phyloP scores from a whole-genome alignment of 129 eudicot genomes.

The Flaveria linearis region DNA sequence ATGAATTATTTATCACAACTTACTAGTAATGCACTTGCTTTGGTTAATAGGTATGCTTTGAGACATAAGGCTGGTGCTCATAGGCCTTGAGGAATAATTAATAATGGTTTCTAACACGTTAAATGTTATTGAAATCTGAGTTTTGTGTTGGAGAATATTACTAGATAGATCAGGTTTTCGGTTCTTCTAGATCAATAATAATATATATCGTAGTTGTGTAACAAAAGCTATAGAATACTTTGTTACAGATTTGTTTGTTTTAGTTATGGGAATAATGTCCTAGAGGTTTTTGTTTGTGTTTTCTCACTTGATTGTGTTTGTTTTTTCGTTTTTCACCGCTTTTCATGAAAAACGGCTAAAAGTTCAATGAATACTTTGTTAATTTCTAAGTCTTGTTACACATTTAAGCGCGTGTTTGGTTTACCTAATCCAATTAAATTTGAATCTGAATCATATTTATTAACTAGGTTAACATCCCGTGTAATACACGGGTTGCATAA shows the following conservation, averaged over 20 bases:
- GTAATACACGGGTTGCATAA: too few species aligned
- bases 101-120: background rate
- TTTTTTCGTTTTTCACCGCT: background rate
- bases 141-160: conserved; percentile 12
- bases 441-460: too few species aligned
- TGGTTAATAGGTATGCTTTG: conserved; percentile 70
- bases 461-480: too few species aligned
- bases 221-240: conserved; percentile 9
- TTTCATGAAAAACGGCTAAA: background rate
- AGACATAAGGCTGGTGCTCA: conserved; percentile 38
- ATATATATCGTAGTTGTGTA: background rate
- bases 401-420: too few species aligned
- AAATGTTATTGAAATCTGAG: conserved; percentile 13
- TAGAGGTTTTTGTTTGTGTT: background rate
- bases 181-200: background rate
- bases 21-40: conserved; percentile 84
- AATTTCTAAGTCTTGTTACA: too few species aligned
- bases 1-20: conserved; percentile 50
- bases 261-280: conserved; percentile 1
- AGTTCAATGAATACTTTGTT: background rate
- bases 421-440: too few species aligned
- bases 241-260: background rate
- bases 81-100: conserved; percentile 16
- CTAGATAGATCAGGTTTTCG: background rate
- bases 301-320: background rate